Base-by-base conservation (phyloP, 805 yeast genomes). In the Kazachstania bromeliacearum region DNA sequence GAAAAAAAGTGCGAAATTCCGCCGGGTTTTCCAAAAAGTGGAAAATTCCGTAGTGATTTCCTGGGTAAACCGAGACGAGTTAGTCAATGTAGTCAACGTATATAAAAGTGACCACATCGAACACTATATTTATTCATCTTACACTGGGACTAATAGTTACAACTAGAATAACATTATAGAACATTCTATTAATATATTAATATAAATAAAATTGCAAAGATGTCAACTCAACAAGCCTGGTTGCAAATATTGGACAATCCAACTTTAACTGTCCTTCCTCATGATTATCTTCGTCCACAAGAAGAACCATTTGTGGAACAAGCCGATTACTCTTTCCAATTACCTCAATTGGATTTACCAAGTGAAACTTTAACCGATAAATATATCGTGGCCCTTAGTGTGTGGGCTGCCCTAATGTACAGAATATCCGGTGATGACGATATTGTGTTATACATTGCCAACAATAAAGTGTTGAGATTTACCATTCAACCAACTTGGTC, bases 361-460 rank as follows among this genome's bases (percentile, higher is more conserved):
- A 38, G 38, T 12, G 37, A 46, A 4, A 34, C 41, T 23, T 37
- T 44, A 28, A 22, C 41, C 23, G 44, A 51, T 28, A 48, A 55
- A 5, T 83, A 79, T 55, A 52, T 65, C 7, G 59, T 72, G 12
- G 77, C 78, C 0, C 65, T 85, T 42, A 65, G 95, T 13, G 73
- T 73, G 1, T 83, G 78, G 62, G 74, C 80, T 17, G 75, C 80
- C 1, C 67, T 89, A 39, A 68, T 85, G 26, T 79, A 73, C 59
- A 70, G 97, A 53, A 65, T 85, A 32, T 81, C 96, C 2, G 97
- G 96, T 17, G 97, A 89, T 56, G 96, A 89, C 46, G 96, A 89
- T 50, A 78, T 92, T 34, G 78, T 81, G n/a, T 63, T 89, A 42
- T 87, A 79, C 46, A 58, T 70, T 18, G 47, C 60, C 3, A 58